Evolutionary conservation across 2,329 filamentous ascomycete genomes (phyloP).

Genomic region (Penicillium sp.): DNA sequence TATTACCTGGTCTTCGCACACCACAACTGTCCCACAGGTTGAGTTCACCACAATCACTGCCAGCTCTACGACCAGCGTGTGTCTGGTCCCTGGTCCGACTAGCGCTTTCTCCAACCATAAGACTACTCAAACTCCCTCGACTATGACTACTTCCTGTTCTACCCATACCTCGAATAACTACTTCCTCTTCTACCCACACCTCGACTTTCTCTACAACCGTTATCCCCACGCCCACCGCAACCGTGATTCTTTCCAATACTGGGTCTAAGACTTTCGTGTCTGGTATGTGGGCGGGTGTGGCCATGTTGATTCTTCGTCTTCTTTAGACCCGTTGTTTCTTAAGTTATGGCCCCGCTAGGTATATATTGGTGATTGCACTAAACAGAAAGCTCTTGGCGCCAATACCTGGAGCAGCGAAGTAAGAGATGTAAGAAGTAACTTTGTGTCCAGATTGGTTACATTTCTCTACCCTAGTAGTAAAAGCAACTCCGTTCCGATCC

Average conservation of each 20-base stretch:
- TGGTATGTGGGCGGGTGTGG: conserved; percentile 1
- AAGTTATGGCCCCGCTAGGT: neutral
- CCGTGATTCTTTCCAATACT: neutral
- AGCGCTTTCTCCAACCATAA: neutral
- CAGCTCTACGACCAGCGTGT: conserved; percentile 13
- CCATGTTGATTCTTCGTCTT: neutral
- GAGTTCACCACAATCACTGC: conserved; percentile 31
- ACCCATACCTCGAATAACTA: neutral
- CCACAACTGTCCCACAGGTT: conserved; percentile 41
- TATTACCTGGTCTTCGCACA: conserved; percentile 33
- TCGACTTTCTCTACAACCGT: neutral
- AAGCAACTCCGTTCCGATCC: neutral
- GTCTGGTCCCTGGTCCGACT: neutral
- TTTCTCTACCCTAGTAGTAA: neutral
- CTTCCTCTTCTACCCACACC: neutral
- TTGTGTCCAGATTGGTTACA: no score
- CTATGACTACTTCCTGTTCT: neutral
- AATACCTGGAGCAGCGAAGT: no score
- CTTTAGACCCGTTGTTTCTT: neutral
- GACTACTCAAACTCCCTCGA: neutral
- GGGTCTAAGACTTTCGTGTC: neutral
- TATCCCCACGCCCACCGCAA: neutral
- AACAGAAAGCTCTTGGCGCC: no score
- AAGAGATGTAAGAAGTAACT: no score
- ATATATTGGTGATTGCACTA: neutral